Base-by-base conservation (phyloP, 139 green algal genomes). In the Tetradesmus lagerheimii region DNA sequence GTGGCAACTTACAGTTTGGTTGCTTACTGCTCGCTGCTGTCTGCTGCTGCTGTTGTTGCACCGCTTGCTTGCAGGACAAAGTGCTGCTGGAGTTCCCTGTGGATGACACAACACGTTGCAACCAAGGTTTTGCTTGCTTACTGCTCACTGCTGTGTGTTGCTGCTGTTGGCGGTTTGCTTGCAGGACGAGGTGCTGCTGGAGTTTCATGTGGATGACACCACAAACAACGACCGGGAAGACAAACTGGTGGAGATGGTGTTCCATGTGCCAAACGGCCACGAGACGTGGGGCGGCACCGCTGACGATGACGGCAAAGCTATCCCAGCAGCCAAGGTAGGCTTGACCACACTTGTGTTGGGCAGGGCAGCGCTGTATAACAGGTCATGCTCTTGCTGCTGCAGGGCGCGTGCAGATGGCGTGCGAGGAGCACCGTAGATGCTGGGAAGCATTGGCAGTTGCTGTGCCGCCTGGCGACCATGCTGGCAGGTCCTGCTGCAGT, bases 161-260 rank as follows among this genome's bases (percentile, higher is more conserved):
- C 89, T 62, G 84, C 95, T 71, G 57, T 71, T n/a, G 23, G 2
- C 23, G 11, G 11, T 9, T 64, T 91, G 95, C 57, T 88, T 83
- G 29, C 95, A 97, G 84, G 97, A 99, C 79, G 98, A 99, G 71
- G 96, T 99, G 12, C 92, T 96, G 91, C 88, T 99, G 43, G 95
- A 99, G 94, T 97, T 99, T 76, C 95, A 97, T 75, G 90, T 96
- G 4, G 98, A 99, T 86, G 97, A 99, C 94, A 97, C 95, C 3
- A 91, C 91, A 23, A 90, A 57, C 1, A 91, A 93, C 87, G 93
- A 93, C 53, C 83, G 95, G 37, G 96, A 98, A 75, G 97, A 99
- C 91, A 90, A 94, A 20, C 94, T 99, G 39, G 92, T 97, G 50
- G 97, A 98, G 93, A 96, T 99, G 88, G 91, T 89, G 43, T 99